A percentile compares a stretch with the other conserved stretches of the same genome.
Conservation (phyloP, 441 rosid genomes). For the Adansonia grandidieri region DNA sequence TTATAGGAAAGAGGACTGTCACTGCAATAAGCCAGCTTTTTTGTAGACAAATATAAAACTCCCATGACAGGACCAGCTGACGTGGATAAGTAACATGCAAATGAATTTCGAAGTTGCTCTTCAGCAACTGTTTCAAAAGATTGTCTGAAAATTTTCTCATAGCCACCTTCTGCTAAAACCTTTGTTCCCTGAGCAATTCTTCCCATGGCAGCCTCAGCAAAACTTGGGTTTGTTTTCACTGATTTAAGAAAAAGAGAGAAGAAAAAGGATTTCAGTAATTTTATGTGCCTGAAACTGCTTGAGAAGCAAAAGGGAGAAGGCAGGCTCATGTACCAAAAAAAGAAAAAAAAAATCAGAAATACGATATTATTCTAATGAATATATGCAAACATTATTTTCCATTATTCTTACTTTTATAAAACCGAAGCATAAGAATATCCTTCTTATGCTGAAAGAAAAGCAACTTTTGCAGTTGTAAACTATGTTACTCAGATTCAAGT, state of each 20-base stretch:
- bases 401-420: not conserved
- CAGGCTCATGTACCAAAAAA: not conserved
- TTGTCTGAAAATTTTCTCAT: constrained; percentile 81
- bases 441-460: not conserved
- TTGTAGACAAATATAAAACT: constrained; percentile 70
- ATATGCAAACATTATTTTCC: not conserved
- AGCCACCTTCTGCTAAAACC: constrained; percentile 92
- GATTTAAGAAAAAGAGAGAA: constrained; percentile 12
- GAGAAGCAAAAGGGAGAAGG: not conserved
- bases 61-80: constrained; percentile 99
- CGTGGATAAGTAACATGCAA: constrained; percentile 91
- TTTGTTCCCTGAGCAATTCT: constrained; percentile 95
- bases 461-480: not conserved
- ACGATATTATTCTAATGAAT: not conserved
- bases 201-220: constrained; percentile 96
- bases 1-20: constrained; percentile 92
- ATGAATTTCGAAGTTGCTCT: constrained; percentile 71
- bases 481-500: too few relatives aligned
- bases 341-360: constrained; percentile 1
- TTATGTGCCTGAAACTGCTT: not conserved
- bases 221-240: constrained; percentile 95
- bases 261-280: constrained; percentile 11
- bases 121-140: constrained; percentile 86
- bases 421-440: not conserved
- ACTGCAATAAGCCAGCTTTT: constrained; percentile 85